phyloP scores from a whole-genome alignment of 495 filamentous ascomycete species.

The Talaromyces adpressus region DNA sequence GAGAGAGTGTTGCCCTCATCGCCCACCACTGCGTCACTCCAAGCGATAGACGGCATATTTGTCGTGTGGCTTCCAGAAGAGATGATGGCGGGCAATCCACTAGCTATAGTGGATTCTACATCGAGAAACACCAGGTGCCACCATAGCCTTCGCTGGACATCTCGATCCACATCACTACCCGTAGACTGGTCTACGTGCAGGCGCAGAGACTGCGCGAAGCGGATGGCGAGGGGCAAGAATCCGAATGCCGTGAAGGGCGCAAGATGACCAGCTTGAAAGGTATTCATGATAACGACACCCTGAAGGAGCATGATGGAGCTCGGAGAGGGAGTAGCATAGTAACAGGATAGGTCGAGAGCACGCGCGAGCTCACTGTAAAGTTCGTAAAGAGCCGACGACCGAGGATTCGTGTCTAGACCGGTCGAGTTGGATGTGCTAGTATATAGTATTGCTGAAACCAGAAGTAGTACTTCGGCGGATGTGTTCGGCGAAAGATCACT shows the following conservation, averaged over 20 bases:
- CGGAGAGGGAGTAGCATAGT: neutral
- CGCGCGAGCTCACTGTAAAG: neutral
- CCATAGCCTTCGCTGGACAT: constrained; percentile 2
- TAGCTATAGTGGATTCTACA: constrained; percentile 1
- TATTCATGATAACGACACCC: constrained; percentile 3
- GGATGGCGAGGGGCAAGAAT: constrained; percentile 3
- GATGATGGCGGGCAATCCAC: constrained; percentile 3
- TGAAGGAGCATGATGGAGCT: constrained; percentile 1
- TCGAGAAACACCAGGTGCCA: constrained; percentile 4
- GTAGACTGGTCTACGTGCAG: constrained; percentile 1
- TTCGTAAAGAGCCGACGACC: constrained; percentile 1
- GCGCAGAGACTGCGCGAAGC: neutral
- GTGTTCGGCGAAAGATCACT: constrained; percentile 1
- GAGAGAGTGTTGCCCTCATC: constrained; percentile 1
- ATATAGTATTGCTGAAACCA: neutral
- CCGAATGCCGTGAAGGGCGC: neutral
- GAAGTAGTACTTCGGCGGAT: constrained; percentile 2
- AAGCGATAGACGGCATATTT: constrained; percentile 3
- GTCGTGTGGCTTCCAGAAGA: neutral
- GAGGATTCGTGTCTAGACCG: neutral
- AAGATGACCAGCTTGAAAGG: neutral
- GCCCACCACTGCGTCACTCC: neutral
- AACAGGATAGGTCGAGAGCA: neutral
- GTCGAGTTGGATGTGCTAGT: constrained; percentile 3
- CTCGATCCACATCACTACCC: constrained; percentile 1